Conservation (phyloP, 495 filamentous ascomycete genomes). For the Podospora sp. region DNA sequence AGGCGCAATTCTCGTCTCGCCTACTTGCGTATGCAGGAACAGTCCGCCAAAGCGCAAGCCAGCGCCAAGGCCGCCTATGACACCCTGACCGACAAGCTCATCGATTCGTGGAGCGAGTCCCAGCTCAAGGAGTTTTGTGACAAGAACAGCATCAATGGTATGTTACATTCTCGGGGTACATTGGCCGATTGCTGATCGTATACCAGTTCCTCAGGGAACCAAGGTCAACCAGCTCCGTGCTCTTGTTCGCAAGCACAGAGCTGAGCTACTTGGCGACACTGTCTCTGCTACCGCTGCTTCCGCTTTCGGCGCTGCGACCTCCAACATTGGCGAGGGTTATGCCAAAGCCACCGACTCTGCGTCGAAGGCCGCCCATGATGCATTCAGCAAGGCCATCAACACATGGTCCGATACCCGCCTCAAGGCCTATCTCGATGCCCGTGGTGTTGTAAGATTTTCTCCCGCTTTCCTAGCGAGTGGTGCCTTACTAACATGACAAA, state of each 20-base stretch:
- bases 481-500: slow-evolving; percentile 39
- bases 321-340: slow-evolving; percentile 76
- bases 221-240: slow-evolving; percentile 86
- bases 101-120: slow-evolving; percentile 87
- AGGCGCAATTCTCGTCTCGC: slow-evolving; percentile 88
- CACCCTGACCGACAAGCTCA: slow-evolving; percentile 75
- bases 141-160: slow-evolving; percentile 71
- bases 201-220: slow-evolving; percentile 86
- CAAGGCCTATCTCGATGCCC: slow-evolving; percentile 74
- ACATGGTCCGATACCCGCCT: slow-evolving; percentile 73
- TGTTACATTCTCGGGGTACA: not conserved
- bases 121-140: slow-evolving; percentile 92
- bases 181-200: slow-evolving; percentile 47
- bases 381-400: slow-evolving; percentile 64
- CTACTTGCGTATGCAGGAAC: slow-evolving; percentile 63
- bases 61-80: slow-evolving; percentile 70
- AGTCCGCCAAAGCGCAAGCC: slow-evolving; percentile 61
- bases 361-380: slow-evolving; percentile 63
- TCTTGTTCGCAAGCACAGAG: slow-evolving; percentile 86
- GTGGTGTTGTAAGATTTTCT: slow-evolving; percentile 50
- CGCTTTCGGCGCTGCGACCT: slow-evolving; percentile 77
- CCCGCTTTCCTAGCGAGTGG: too few species aligned
- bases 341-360: slow-evolving; percentile 75
- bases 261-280: slow-evolving; percentile 69
- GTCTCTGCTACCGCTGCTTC: slow-evolving; percentile 62